These are phyloP conservation scores for Marchantia polymorpha DNA, from an alignment of 225 moss, liverwort and hornwort species.

Conservation along the genomic window DNA sequence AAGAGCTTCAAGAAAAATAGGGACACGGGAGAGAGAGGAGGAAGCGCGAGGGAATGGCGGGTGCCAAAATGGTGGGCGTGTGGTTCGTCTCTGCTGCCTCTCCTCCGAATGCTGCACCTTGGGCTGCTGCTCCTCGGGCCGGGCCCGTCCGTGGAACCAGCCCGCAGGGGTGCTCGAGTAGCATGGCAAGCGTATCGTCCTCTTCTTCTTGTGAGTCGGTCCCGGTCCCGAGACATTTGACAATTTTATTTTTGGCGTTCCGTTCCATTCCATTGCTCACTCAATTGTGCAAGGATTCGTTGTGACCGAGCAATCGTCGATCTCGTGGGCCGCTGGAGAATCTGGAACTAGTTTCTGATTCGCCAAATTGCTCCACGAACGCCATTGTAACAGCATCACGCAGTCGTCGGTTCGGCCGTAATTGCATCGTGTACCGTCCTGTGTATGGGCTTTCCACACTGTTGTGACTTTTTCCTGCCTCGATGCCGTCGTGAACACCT, in stretches of 20 bases:
- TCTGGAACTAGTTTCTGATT: background rate
- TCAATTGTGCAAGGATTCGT: background rate
- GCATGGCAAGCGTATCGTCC: slow-evolving; percentile 1
- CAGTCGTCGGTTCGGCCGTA: too few relatives aligned
- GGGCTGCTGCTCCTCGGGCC: background rate
- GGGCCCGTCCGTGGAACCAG: background rate
- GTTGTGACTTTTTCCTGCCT: too few relatives aligned
- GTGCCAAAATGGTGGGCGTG: slow-evolving; percentile 11
- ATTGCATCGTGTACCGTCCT: too few relatives aligned
- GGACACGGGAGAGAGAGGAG: background rate
- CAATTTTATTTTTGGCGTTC: background rate
- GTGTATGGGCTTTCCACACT: too few relatives aligned
- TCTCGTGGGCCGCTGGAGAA: background rate
- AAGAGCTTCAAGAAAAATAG: background rate
- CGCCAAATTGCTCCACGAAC: background rate
- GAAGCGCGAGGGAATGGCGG: background rate
- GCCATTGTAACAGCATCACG: background rate
- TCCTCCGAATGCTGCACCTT: background rate
- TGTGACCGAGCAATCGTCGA: too few relatives aligned
- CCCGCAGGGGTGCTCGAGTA: slow-evolving; percentile 1
- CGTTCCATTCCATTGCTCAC: background rate
- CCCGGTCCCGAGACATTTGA: background rate
- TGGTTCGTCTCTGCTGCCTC: background rate
- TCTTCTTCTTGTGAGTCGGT: slow-evolving; percentile 15
- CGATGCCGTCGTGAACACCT: background rate